phyloP scores from a whole-genome alignment of 1,139 yeast genomes.

The Candida glucosophila region DNA sequence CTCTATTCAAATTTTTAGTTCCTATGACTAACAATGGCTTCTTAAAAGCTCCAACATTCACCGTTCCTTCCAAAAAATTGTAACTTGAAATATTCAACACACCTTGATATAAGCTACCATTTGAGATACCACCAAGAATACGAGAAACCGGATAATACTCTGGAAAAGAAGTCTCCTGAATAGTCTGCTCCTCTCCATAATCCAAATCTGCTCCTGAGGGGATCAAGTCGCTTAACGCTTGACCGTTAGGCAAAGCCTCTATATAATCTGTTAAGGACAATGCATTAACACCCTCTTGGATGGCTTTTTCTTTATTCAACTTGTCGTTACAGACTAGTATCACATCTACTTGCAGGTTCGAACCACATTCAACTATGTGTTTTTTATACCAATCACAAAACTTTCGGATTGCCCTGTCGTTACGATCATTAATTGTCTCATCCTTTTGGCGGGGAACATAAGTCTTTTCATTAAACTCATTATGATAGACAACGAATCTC shows the following conservation, averaged over 20 bases:
- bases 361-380: constrained; percentile 44
- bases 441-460: constrained; percentile 52
- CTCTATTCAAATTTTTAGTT: constrained; percentile 76
- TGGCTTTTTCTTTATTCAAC: constrained; percentile 55
- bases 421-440: constrained; percentile 82
- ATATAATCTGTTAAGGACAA: constrained; percentile 59
- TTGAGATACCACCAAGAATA: constrained; percentile 82
- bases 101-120: constrained; percentile 86
- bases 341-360: constrained; percentile 34
- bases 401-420: constrained; percentile 82
- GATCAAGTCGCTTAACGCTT: constrained; percentile 69
- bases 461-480: constrained; percentile 76
- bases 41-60: constrained; percentile 64
- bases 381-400: constrained; percentile 62
- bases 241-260: constrained; percentile 64
- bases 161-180: constrained; percentile 53
- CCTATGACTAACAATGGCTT: constrained; percentile 81
- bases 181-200: neutral
- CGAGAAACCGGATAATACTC: constrained; percentile 77
- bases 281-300: constrained; percentile 44
- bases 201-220: constrained; percentile 34
- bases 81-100: constrained; percentile 71
- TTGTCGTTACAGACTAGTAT: constrained; percentile 74
- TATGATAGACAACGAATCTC: constrained; percentile 85
- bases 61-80: constrained; percentile 82